A percentile compares a stretch with the other conserved stretches of the same genome.
phyloP scores from a whole-genome alignment of 305 asterid genomes.

The Rubia balearica region DNA sequence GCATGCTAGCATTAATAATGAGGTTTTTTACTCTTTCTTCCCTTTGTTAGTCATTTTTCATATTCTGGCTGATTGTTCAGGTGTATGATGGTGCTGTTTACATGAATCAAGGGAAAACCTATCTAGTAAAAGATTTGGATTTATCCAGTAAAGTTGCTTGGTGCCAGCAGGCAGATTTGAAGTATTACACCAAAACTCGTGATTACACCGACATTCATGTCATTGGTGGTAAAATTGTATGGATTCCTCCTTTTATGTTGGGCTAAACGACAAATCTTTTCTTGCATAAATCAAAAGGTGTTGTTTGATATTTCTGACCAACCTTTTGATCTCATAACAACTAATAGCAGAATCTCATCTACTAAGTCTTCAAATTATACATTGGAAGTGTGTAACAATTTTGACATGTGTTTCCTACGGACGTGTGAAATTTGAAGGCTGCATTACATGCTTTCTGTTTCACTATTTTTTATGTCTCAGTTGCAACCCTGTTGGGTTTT shows the following conservation, averaged over 20 bases:
- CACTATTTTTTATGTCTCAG: neutral
- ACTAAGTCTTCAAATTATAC: neutral
- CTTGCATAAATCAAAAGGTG: neutral
- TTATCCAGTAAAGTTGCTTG: conserved; percentile 73
- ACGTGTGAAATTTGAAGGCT: neutral
- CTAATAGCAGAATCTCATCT: neutral
- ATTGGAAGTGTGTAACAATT: neutral
- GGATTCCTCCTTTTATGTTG: conserved; percentile 7
- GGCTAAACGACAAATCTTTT: neutral
- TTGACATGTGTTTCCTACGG: neutral
- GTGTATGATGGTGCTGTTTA: conserved; percentile 95
- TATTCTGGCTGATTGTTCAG: conserved; percentile 34
- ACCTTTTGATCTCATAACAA: neutral
- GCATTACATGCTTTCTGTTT: neutral
- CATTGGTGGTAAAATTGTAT: conserved; percentile 62
- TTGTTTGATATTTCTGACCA: neutral
- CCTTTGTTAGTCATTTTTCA: conserved; percentile 12
- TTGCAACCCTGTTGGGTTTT: neutral
- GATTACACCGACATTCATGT: conserved; percentile 82
- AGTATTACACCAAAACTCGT: conserved; percentile 84
- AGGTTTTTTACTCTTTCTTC: neutral
- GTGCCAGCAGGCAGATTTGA: conserved; percentile 81
- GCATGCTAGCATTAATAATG: neutral
- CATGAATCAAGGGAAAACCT: conserved; percentile 87
- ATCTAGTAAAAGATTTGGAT: conserved; percentile 76